These are phyloP conservation scores for Ophiostoma sp. DNA, from an alignment of 2,329 filamentous ascomycete genomes.

Conservation along the genomic window DNA sequence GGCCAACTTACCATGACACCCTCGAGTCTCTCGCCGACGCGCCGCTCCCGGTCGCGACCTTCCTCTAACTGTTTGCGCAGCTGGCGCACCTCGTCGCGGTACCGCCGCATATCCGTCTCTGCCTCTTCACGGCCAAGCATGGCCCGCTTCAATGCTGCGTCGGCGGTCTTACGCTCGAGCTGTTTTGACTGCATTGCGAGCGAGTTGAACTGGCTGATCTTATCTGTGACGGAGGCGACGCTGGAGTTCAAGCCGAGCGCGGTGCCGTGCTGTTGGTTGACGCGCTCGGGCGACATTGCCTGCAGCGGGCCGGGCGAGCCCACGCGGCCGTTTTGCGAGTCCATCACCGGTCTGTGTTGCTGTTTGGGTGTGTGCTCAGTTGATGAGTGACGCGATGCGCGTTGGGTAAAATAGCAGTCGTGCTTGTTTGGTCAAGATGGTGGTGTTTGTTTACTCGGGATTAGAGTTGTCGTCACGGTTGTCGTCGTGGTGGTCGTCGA, in stretches of 20 bases:
- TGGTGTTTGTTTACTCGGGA: background rate
- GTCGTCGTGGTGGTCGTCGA: background rate
- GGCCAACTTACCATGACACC: conserved; percentile 55
- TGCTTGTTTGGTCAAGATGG: background rate
- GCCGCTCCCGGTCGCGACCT: conserved; percentile 59
- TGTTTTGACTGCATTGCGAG: conserved; percentile 57
- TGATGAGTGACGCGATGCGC: background rate
- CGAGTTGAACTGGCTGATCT: conserved; percentile 68
- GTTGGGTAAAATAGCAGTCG: background rate
- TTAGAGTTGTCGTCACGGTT: background rate
- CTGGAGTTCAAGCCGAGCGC: conserved; percentile 14
- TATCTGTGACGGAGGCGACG: conserved; percentile 52
- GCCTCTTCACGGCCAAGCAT: conserved; percentile 66
- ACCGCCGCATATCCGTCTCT: conserved; percentile 60
- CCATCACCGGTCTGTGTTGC: conserved; percentile 3
- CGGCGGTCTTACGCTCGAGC: conserved; percentile 59
- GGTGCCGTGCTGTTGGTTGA: conserved; percentile 45
- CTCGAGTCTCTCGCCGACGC: conserved; percentile 62
- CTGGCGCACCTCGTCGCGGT: conserved; percentile 54
- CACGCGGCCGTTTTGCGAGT: conserved; percentile 38
- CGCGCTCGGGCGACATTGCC: conserved; percentile 58
- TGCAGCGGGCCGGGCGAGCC: conserved; percentile 54
- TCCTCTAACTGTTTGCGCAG: conserved; percentile 59
- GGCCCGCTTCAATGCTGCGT: conserved; percentile 60
- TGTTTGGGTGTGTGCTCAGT: background rate